phyloP scores from a whole-genome alignment of 2,329 filamentous ascomycete species.

The Pezicula rhizophila region DNA sequence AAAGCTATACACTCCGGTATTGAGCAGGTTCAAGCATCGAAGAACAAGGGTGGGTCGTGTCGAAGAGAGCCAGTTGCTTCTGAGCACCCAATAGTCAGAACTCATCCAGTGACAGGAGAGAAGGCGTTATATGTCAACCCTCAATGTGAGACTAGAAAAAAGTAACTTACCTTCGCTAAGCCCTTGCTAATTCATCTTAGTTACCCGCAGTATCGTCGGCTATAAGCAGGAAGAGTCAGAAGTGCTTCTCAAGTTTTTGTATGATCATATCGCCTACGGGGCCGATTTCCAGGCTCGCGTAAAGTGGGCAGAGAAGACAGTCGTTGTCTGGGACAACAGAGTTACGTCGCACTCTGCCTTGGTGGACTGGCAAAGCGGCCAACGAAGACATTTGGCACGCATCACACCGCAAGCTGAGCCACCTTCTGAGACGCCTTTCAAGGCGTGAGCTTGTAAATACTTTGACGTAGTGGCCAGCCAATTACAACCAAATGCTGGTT shows the following conservation, averaged over 20 bases:
- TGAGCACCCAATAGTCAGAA: conserved; percentile 72
- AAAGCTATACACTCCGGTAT: conserved; percentile 74
- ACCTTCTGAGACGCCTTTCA: conserved; percentile 65
- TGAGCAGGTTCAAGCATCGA: conserved; percentile 70
- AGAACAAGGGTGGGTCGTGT: conserved; percentile 62
- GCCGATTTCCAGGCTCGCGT: conserved; percentile 70
- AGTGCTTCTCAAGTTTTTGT: conserved; percentile 68
- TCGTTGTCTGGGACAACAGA: conserved; percentile 83
- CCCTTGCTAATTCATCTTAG: conserved; percentile 31
- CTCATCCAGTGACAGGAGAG: conserved; percentile 76
- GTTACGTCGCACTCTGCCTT: conserved; percentile 74
- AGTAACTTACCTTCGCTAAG: neutral
- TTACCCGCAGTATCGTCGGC: conserved; percentile 75
- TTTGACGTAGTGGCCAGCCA: neutral
- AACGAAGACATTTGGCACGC: conserved; percentile 71
- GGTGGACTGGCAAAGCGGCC: conserved; percentile 75
- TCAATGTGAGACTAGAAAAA: conserved; percentile 54
- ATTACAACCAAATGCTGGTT: too few species aligned
- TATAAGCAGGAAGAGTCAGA: conserved; percentile 86
- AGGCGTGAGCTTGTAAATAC: conserved; percentile 1
- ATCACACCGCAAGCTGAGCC: conserved; percentile 78
- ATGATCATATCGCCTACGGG: conserved; percentile 66
- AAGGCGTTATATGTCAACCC: conserved; percentile 80
- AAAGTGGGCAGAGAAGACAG: conserved; percentile 73
- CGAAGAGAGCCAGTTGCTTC: conserved; percentile 69